phyloP scores from a whole-genome alignment of 768 basidiomycete genomes.

The Leucocoprinus sp. region DNA sequence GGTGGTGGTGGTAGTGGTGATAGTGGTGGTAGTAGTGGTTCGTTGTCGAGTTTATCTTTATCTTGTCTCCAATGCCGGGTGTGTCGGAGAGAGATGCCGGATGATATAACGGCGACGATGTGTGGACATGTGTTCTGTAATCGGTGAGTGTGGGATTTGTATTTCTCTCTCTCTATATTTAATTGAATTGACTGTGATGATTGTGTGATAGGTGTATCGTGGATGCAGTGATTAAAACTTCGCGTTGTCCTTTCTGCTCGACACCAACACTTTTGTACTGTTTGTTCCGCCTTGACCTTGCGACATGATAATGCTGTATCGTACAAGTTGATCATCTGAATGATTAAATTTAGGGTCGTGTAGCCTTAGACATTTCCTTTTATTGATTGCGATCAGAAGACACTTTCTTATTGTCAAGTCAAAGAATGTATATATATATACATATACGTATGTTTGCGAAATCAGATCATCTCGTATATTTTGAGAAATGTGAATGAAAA shows the following conservation, averaged over 20 bases:
- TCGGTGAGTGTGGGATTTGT: conserved; percentile 30
- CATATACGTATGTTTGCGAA: too few relatives aligned
- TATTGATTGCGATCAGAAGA: neutral
- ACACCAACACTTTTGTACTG: conserved; percentile 46
- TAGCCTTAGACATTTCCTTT: conserved; percentile 2
- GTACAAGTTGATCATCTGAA: neutral
- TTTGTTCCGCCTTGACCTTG: conserved; percentile 40
- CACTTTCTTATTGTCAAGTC: too few relatives aligned
- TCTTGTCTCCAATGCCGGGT: conserved; percentile 39
- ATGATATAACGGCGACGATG: conserved; percentile 48
- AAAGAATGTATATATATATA: too few relatives aligned
- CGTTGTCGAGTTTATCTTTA: conserved; percentile 13
- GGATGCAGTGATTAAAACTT: conserved; percentile 34
- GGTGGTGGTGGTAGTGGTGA: too few relatives aligned
- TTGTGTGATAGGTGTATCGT: conserved; percentile 49
- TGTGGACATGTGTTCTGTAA: conserved; percentile 61
- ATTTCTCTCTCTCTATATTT: too few relatives aligned
- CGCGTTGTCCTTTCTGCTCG: conserved; percentile 45
- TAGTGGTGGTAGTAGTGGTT: neutral
- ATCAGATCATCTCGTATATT: too few relatives aligned
- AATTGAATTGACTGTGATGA: too few relatives aligned
- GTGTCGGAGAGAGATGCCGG: conserved; percentile 40
- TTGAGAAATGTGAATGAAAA: too few relatives aligned
- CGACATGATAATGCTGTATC: conserved; percentile 1
- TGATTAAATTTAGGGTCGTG: neutral